Evolutionary conservation across 495 filamentous ascomycete species (phyloP).

Genomic region (Achaetomiella virescens): DNA sequence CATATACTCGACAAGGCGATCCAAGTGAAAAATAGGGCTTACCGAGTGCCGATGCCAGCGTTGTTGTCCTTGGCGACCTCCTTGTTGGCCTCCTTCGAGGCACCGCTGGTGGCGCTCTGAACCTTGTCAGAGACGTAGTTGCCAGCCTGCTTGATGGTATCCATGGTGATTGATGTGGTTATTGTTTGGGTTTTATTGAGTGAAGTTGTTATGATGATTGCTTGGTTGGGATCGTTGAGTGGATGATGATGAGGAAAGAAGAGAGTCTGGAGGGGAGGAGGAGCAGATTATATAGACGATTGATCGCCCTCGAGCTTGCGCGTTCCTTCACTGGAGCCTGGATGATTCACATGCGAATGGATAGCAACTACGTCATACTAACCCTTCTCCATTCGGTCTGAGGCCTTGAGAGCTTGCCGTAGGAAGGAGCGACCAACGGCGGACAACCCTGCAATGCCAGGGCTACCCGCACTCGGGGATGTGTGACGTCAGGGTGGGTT

Average conservation of each 20-base stretch:
- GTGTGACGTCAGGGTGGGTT: no score
- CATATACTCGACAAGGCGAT: not conserved
- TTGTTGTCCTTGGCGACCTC: slow-evolving; percentile 54
- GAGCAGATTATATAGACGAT: slow-evolving; percentile 25
- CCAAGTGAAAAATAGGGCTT: slow-evolving; percentile 18
- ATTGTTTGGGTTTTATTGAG: slow-evolving; percentile 27
- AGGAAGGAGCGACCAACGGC: no score
- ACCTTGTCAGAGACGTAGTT: slow-evolving; percentile 58
- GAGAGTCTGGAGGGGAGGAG: slow-evolving; percentile 4
- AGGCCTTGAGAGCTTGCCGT: not conserved
- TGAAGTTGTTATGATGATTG: slow-evolving; percentile 24
- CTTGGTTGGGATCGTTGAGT: slow-evolving; percentile 14
- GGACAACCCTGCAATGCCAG: no score
- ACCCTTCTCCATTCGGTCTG: not conserved
- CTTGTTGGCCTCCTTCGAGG: slow-evolving; percentile 65
- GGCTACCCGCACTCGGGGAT: no score
- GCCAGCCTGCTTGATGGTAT: slow-evolving; percentile 53
- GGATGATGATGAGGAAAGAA: slow-evolving; percentile 22
- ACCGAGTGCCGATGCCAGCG: slow-evolving; percentile 46
- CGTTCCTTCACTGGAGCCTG: not conserved
- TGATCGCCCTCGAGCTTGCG: not conserved
- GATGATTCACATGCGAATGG: not conserved
- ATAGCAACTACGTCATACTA: no score
- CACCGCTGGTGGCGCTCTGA: slow-evolving; percentile 38
- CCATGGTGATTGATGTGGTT: slow-evolving; percentile 43